phyloP scores from a whole-genome alignment of 2,329 filamentous ascomycete genomes.

The Remersonia thermophila region DNA sequence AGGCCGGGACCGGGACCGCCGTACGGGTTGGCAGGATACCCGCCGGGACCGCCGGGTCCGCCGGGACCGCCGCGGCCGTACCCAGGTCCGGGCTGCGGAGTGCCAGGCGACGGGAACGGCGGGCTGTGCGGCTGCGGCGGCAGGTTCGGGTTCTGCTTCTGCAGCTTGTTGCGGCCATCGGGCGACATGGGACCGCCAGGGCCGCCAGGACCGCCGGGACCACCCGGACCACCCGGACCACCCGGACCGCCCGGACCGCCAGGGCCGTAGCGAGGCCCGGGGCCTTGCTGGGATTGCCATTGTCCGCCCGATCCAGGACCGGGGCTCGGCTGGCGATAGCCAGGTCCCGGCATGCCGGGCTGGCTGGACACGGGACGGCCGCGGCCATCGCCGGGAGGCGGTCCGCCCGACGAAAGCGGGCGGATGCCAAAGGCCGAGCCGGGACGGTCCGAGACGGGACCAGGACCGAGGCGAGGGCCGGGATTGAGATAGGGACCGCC shows the following conservation, averaged over 20 bases:
- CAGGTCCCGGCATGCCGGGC: slow-evolving; percentile 27
- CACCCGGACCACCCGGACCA: slow-evolving; percentile 9
- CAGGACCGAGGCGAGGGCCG: slow-evolving; percentile 32
- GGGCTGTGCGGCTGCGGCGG: slow-evolving; percentile 14
- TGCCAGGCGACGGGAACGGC: slow-evolving; percentile 5
- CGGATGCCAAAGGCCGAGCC: slow-evolving; percentile 43
- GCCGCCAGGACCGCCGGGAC: slow-evolving; percentile 20
- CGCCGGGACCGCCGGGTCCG: slow-evolving; percentile 15
- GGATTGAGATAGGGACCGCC: no score
- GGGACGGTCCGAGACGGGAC: slow-evolving; percentile 36
- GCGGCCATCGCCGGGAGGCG: slow-evolving; percentile 24
- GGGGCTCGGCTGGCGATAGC: slow-evolving; percentile 32
- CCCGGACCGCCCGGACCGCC: slow-evolving; percentile 3
- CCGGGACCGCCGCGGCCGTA: slow-evolving; percentile 17
- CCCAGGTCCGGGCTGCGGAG: no score
- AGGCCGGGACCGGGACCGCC: slow-evolving; percentile 14
- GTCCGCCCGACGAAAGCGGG: slow-evolving; percentile 23
- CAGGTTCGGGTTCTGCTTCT: slow-evolving; percentile 24
- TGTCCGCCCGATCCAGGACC: slow-evolving; percentile 11
- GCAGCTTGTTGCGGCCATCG: slow-evolving; percentile 24
- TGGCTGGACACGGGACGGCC: slow-evolving; percentile 29
- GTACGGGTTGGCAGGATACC: slow-evolving; percentile 15
- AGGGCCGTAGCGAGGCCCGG: slow-evolving; percentile 19
- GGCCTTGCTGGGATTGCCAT: no score
- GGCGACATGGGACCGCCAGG: slow-evolving; percentile 21